Conservation (phyloP, 139 green algal species). For the Raphidocelis subcapitata region DNA sequence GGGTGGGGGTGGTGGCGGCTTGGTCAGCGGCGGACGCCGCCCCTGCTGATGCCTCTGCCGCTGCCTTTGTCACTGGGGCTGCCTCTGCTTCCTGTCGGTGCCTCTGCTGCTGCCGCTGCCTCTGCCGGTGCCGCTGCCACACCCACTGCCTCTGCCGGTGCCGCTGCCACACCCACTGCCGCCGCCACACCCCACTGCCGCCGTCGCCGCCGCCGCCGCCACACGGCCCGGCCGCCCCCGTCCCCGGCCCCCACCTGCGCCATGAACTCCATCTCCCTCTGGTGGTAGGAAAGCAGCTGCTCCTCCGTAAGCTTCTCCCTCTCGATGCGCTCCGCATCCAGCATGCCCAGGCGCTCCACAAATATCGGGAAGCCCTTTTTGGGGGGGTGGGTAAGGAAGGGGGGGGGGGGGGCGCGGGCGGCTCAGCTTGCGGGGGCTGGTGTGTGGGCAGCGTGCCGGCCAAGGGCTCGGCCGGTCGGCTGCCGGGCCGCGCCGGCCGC, state of each 20-base stretch:
- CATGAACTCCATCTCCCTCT: slow-evolving; percentile 35
- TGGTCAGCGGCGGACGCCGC: neutral
- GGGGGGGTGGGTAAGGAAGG: no score
- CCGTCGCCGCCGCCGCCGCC: neutral
- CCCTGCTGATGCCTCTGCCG: no score
- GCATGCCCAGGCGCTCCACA: slow-evolving; percentile 22
- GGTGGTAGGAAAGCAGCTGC: slow-evolving; percentile 23
- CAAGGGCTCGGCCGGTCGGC: no score
- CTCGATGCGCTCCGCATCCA: slow-evolving; percentile 22
- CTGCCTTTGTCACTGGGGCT: neutral
- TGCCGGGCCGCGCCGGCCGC: no score
- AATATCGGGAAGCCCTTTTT: slow-evolving; percentile 24
- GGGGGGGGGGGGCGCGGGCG: no score
- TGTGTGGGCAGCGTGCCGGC: no score
- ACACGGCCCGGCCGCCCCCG: neutral
- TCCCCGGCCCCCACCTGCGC: neutral
- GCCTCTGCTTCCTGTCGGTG: neutral
- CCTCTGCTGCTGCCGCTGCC: neutral
- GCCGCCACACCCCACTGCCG: neutral
- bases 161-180: neutral
- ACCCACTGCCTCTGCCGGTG: neutral
- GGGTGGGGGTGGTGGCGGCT: neutral
- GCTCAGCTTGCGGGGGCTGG: no score
- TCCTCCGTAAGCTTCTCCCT: slow-evolving; percentile 8
- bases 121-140: neutral